Percentiles rank a stretch among this genome's conserved stretches.
Evolutionary conservation across 768 basidiomycete species (phyloP).

Genomic region (Tricholoma flavovirens): DNA sequence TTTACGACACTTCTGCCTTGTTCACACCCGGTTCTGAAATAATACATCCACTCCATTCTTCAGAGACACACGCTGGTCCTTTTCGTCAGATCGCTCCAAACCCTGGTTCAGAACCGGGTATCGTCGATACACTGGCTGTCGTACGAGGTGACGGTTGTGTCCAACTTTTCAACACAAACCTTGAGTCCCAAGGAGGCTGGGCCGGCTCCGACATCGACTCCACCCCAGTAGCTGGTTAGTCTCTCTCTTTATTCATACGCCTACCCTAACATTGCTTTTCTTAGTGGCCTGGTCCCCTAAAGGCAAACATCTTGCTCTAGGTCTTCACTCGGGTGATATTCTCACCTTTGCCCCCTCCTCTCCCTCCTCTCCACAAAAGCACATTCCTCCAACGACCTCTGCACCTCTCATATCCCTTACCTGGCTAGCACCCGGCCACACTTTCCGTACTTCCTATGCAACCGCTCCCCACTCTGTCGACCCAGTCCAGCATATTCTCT

Average conservation of each 20-base stretch:
- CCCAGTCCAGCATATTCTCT: slow-evolving; percentile 39
- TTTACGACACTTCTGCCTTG: slow-evolving; percentile 52
- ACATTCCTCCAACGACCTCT: slow-evolving; percentile 53
- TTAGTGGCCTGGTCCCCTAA: slow-evolving; percentile 83
- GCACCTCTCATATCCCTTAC: slow-evolving; percentile 46
- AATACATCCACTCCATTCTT: slow-evolving; percentile 43
- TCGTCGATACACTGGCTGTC: slow-evolving; percentile 56
- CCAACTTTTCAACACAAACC: slow-evolving; percentile 52
- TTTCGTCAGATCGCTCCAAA: slow-evolving; percentile 57
- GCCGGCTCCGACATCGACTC: slow-evolving; percentile 38
- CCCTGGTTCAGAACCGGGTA: slow-evolving; percentile 47
- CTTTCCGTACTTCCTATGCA: slow-evolving; percentile 62
- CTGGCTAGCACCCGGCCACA: slow-evolving; percentile 66
- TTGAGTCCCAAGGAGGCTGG: slow-evolving; percentile 55
- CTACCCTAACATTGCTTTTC: not conserved
- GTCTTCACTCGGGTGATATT: slow-evolving; percentile 64
- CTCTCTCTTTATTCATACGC: slow-evolving; percentile 1
- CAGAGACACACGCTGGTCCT: slow-evolving; percentile 38
- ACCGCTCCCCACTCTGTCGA: slow-evolving; percentile 27
- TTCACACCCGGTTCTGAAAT: slow-evolving; percentile 40
- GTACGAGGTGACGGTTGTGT: slow-evolving; percentile 45
- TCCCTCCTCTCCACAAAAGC: slow-evolving; percentile 48
- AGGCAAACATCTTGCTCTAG: slow-evolving; percentile 79
- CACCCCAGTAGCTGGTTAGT: slow-evolving; percentile 55
- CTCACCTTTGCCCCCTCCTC: slow-evolving; percentile 58